Evolutionary conservation across 176 grass and related monocot species (phyloP).

Genomic region (Raddia guianensis): DNA sequence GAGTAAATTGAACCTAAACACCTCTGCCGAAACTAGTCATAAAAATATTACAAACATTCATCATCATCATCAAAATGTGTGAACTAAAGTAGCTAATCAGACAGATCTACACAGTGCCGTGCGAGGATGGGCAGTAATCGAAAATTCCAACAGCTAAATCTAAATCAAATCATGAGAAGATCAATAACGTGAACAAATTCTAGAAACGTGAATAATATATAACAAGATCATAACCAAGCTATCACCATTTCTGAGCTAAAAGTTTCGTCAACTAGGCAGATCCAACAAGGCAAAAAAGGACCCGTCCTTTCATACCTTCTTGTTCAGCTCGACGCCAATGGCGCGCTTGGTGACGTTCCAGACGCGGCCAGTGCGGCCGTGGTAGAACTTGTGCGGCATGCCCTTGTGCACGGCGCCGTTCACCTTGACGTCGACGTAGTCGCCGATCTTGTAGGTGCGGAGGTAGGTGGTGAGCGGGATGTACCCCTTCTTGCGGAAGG

Average conservation of each 20-base stretch:
- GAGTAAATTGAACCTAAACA: not conserved
- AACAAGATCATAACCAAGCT: not conserved
- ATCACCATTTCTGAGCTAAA: not conserved
- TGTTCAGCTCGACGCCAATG: conserved; percentile 85
- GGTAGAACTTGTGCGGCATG: conserved; percentile 94
- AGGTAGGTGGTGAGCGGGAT: conserved; percentile 83
- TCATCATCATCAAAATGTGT: not conserved
- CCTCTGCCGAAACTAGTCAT: too few species aligned
- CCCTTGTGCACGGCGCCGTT: conserved; percentile 88
- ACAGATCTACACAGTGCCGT: not conserved
- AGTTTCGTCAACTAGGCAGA: not conserved
- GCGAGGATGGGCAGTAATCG: too few species aligned
- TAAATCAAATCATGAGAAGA: not conserved
- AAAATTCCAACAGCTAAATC: not conserved
- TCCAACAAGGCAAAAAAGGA: too few species aligned
- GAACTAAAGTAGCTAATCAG: not conserved
- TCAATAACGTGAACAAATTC: not conserved
- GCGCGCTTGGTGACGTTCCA: conserved; percentile 92
- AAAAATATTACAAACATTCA: not conserved
- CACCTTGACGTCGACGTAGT: conserved; percentile 76
- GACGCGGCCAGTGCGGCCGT: conserved; percentile 71
- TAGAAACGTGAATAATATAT: not conserved
- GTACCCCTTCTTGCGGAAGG: conserved; percentile 83
- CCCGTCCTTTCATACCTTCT: conserved; percentile 50
- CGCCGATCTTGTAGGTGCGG: conserved; percentile 78